Evolutionary conservation across 495 filamentous ascomycete genomes (phyloP).

Genomic region (Penicillium coffeae): DNA sequence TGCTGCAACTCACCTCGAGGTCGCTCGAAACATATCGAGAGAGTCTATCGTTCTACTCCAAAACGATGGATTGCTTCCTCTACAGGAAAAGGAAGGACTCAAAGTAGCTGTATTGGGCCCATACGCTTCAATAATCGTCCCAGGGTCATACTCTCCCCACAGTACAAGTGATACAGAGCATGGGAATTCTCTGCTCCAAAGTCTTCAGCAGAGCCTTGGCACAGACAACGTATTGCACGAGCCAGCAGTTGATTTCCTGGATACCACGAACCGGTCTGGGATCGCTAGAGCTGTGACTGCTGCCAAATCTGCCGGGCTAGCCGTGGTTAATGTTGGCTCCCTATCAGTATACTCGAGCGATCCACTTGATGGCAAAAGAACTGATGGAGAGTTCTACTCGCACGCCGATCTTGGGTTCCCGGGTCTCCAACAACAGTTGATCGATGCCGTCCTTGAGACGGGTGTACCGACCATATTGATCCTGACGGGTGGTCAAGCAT

Average conservation of each 20-base stretch:
- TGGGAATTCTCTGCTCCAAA: slow-evolving; percentile 1
- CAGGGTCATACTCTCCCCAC: not conserved
- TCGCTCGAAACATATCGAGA: not conserved
- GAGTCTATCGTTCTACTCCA: slow-evolving; percentile 1
- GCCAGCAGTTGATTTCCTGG: not conserved
- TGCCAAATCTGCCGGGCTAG: not conserved
- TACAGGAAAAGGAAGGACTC: not conserved
- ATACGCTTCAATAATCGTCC: slow-evolving; percentile 1
- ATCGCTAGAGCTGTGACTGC: not conserved
- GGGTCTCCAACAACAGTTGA: not conserved
- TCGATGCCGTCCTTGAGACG: not conserved
- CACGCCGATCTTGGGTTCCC: slow-evolving; percentile 1
- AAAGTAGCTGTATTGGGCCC: not conserved
- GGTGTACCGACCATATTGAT: not conserved
- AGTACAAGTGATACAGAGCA: not conserved
- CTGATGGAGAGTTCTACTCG: slow-evolving; percentile 1
- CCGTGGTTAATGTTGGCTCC: not conserved
- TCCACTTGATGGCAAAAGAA: not conserved
- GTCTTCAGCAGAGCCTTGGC: not conserved
- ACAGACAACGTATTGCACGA: not conserved
- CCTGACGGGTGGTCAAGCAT: slow-evolving; percentile 1
- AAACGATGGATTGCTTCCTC: not conserved
- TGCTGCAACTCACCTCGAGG: slow-evolving; percentile 1
- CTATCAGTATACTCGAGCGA: slow-evolving; percentile 1
- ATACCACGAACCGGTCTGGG: not conserved